Evolutionary conservation across 352 stramenopile species (phyloP).

Genomic region (Globisporangium emineosum): DNA sequence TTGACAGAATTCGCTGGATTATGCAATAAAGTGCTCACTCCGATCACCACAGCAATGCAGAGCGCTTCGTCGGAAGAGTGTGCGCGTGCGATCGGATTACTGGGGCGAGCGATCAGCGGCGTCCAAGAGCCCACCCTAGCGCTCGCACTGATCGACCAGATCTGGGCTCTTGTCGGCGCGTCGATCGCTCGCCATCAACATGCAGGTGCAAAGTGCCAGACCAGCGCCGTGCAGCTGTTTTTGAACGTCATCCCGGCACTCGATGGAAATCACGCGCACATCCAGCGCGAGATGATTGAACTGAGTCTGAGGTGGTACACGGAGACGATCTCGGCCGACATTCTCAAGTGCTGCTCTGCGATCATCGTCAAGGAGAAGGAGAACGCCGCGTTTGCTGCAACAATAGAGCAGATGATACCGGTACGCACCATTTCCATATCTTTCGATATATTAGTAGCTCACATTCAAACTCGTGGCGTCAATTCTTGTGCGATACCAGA

Average conservation of each 20-base stretch:
- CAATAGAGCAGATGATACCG: constrained; percentile 25
- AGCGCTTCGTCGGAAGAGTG: constrained; percentile 27
- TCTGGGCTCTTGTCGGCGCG: constrained; percentile 46
- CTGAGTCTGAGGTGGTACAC: constrained; percentile 42
- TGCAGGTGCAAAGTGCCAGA: constrained; percentile 25
- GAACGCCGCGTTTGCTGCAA: constrained; percentile 24
- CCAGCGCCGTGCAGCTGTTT: constrained; percentile 49
- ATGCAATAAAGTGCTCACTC: constrained; percentile 47
- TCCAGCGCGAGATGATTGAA: constrained; percentile 44
- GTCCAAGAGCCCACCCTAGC: constrained; percentile 33
- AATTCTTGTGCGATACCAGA: constrained; percentile 18
- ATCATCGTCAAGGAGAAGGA: constrained; percentile 38
- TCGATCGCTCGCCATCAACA: constrained; percentile 38
- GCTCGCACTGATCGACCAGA: constrained; percentile 31
- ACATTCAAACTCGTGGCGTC: not conserved
- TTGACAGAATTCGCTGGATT: constrained; percentile 45
- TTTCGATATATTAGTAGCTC: not conserved
- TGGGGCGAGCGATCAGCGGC: constrained; percentile 56
- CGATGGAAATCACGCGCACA: constrained; percentile 13
- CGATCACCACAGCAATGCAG: constrained; percentile 27
- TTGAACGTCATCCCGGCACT: constrained; percentile 34
- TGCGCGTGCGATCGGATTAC: constrained; percentile 32
- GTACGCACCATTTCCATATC: constrained; percentile 6
- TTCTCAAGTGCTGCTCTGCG: constrained; percentile 37
- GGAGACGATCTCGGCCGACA: constrained; percentile 34